These are phyloP conservation scores for Scedosporium apiospermum DNA, from an alignment of 2,329 filamentous ascomycete species.

Conservation along the genomic window DNA sequence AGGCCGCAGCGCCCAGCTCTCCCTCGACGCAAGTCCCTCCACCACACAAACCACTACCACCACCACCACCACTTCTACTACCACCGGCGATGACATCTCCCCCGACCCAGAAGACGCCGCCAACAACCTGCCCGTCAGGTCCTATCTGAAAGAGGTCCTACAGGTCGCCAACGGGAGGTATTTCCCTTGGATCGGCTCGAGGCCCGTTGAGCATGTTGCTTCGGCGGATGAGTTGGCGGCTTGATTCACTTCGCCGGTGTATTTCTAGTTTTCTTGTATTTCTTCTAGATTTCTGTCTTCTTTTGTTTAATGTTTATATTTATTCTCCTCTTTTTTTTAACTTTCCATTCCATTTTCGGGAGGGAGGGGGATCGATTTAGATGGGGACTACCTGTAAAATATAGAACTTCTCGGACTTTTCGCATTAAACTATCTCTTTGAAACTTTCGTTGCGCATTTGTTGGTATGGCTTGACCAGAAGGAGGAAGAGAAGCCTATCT, in stretches of 20 bases:
- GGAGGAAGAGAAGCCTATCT: too few species aligned
- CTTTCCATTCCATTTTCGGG: too few species aligned
- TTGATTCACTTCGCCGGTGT: neutral
- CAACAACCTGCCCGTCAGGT: neutral
- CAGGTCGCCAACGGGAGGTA: conserved; percentile 19
- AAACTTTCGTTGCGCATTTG: too few species aligned
- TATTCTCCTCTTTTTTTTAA: neutral
- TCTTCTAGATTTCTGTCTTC: neutral
- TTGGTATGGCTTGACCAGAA: too few species aligned
- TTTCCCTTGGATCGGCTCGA: conserved; percentile 21
- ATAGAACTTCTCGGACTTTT: too few species aligned
- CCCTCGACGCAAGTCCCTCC: conserved; percentile 25
- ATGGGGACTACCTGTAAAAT: too few species aligned
- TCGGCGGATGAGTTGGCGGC: neutral
- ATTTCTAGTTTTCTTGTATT: neutral
- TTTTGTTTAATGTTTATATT: neutral
- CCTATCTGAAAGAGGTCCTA: conserved; percentile 19
- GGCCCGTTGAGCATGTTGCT: neutral
- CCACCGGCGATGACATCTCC: neutral
- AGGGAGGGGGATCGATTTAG: too few species aligned
- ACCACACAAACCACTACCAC: too few species aligned
- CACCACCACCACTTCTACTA: neutral
- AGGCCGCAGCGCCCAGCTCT: conserved; percentile 41
- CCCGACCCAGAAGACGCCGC: neutral
- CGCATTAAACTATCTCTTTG: too few species aligned